These are phyloP conservation scores for Aspergillus aculeatinus DNA, from an alignment of 2,329 filamentous ascomycete genomes.

Conservation along the genomic window DNA sequence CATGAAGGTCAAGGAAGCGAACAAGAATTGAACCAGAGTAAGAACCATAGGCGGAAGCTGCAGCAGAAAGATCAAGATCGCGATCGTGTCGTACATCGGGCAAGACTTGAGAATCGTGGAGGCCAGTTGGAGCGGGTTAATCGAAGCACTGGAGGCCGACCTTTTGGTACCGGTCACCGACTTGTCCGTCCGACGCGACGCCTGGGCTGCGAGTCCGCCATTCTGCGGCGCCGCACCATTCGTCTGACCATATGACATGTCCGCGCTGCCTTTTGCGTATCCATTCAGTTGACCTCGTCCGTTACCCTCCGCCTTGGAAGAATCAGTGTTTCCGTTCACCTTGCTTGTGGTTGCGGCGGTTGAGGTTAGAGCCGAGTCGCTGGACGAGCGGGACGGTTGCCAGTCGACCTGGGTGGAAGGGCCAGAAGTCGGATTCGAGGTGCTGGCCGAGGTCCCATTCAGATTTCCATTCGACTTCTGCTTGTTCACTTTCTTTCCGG, in stretches of 20 bases:
- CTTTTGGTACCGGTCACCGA: constrained; percentile 32
- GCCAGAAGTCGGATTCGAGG: constrained; percentile 38
- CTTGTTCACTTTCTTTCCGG: constrained; percentile 66
- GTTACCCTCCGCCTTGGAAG: constrained; percentile 35
- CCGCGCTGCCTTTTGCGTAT: constrained; percentile 34
- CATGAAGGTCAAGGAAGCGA: constrained; percentile 89
- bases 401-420: constrained; percentile 41
- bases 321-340: constrained; percentile 30
- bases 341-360: constrained; percentile 27
- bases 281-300: constrained; percentile 37
- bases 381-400: constrained; percentile 39
- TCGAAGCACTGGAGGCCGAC: constrained; percentile 48
- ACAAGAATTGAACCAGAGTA: constrained; percentile 86
- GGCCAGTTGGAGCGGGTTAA: constrained; percentile 72
- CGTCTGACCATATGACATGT: constrained; percentile 37
- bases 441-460: constrained; percentile 51
- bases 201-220: constrained; percentile 29
- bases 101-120: constrained; percentile 86
- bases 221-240: constrained; percentile 33
- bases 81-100: constrained; percentile 90
- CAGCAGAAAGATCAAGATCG: constrained; percentile 92
- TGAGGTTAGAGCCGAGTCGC: constrained; percentile 34
- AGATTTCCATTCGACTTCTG: constrained; percentile 57
- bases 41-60: constrained; percentile 86
- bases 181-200: constrained; percentile 33